phyloP scores from a whole-genome alignment of 805 yeast species.

The Nakazawaea holstii region DNA sequence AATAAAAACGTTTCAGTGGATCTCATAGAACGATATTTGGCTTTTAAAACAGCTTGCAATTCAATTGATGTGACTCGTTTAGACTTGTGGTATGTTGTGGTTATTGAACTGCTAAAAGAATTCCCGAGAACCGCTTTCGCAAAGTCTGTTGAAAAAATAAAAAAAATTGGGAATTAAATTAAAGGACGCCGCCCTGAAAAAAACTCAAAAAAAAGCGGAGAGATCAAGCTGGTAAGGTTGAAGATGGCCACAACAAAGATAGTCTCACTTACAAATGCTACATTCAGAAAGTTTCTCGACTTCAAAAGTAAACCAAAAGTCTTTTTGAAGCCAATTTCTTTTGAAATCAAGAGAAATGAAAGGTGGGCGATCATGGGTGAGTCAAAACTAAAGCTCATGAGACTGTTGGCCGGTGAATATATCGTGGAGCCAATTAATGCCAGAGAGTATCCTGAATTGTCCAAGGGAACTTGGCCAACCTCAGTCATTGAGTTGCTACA shows the following conservation, averaged over 20 bases:
- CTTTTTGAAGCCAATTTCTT: conserved; percentile 34
- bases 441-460: conserved; percentile 50
- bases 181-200: too few relatives aligned
- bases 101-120: too few relatives aligned
- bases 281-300: not conserved
- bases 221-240: not conserved
- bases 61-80: too few relatives aligned
- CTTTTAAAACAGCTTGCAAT: too few relatives aligned
- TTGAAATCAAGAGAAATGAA: conserved; percentile 32
- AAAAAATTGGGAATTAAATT: too few relatives aligned
- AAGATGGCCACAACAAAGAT: not conserved
- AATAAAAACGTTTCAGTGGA: too few relatives aligned
- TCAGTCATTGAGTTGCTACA: conserved; percentile 35
- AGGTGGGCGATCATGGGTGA: conserved; percentile 53
- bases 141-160: too few relatives aligned
- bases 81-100: too few relatives aligned
- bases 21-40: too few relatives aligned
- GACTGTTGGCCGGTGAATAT: conserved; percentile 49
- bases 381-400: conserved; percentile 22
- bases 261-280: conserved; percentile 1
- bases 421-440: conserved; percentile 46
- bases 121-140: too few relatives aligned
- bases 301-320: conserved; percentile 14
- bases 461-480: conserved; percentile 37
- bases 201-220: too few relatives aligned